These are phyloP conservation scores for Rhodomyrtus psidioides DNA, from an alignment of 441 rosid species.

Conservation along the genomic window DNA sequence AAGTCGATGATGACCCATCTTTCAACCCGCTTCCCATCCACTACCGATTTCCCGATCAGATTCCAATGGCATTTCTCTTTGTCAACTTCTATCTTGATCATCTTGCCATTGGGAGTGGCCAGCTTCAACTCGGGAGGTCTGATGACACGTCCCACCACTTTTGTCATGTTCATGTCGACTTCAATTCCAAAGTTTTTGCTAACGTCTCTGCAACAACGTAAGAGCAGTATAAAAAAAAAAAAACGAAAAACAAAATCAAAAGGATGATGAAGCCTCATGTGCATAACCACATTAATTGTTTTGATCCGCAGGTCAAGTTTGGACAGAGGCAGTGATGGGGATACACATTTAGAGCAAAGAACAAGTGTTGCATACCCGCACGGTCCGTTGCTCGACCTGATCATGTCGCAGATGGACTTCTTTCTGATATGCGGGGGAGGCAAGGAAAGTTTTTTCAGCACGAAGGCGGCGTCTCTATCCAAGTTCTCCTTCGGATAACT, in stretches of 20 bases:
- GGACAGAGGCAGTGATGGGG: neutral
- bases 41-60: constrained; percentile 49
- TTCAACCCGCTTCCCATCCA: constrained; percentile 52
- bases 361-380: constrained; percentile 37
- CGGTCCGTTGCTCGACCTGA: constrained; percentile 42
- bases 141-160: constrained; percentile 58
- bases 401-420: constrained; percentile 36
- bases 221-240: neutral
- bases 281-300: neutral
- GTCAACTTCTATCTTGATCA: constrained; percentile 42
- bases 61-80: constrained; percentile 72
- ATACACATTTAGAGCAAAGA: neutral
- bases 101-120: constrained; percentile 23
- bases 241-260: neutral
- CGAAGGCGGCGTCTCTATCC: constrained; percentile 22
- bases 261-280: neutral
- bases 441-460: constrained; percentile 42
- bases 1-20: constrained; percentile 74
- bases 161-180: constrained; percentile 54
- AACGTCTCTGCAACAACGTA: constrained; percentile 29
- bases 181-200: constrained; percentile 49
- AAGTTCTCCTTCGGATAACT: constrained; percentile 57
- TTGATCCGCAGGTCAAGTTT: neutral
- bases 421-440: constrained; percentile 35
- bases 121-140: constrained; percentile 68